Conservation (phyloP, 2,329 filamentous ascomycete genomes). For the Torrubiellomyces zombiae region DNA sequence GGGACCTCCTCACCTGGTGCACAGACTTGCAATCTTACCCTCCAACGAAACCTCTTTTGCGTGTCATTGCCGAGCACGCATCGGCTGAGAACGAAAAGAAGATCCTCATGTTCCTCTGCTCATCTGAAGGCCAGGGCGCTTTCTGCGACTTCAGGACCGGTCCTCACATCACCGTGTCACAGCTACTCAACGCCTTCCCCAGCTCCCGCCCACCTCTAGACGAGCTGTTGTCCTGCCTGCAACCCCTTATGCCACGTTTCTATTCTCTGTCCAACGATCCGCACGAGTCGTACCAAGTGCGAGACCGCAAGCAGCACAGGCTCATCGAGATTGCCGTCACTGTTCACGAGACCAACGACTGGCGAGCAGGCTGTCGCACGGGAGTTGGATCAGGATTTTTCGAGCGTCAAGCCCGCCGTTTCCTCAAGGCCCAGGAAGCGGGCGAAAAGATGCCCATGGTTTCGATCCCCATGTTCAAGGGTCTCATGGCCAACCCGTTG, state of each 20-base stretch:
- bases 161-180: constrained; percentile 67
- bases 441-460: constrained; percentile 44
- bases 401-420: constrained; percentile 62
- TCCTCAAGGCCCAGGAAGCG: constrained; percentile 48
- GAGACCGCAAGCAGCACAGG: constrained; percentile 55
- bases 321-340: constrained; percentile 94
- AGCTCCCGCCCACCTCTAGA: constrained; percentile 80
- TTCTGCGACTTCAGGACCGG: constrained; percentile 93
- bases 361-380: constrained; percentile 54
- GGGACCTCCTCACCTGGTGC: constrained; percentile 92
- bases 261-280: constrained; percentile 97
- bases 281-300: constrained; percentile 53
- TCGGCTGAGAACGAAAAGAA: constrained; percentile 70
- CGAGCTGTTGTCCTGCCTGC: constrained; percentile 60
- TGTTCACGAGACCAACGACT: constrained; percentile 74
- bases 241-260: constrained; percentile 90
- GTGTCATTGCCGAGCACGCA: constrained; percentile 73
- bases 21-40: constrained; percentile 85
- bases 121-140: constrained; percentile 74
- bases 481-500: constrained; percentile 91
- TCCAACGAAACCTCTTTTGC: constrained; percentile 73
- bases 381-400: constrained; percentile 90
- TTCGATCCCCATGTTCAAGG: constrained; percentile 92
- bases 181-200: constrained; percentile 82
- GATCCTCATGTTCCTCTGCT: constrained; percentile 71